Base-by-base conservation (phyloP, 1,284 basidiomycete genomes). In the Ganoderma sinense region DNA sequence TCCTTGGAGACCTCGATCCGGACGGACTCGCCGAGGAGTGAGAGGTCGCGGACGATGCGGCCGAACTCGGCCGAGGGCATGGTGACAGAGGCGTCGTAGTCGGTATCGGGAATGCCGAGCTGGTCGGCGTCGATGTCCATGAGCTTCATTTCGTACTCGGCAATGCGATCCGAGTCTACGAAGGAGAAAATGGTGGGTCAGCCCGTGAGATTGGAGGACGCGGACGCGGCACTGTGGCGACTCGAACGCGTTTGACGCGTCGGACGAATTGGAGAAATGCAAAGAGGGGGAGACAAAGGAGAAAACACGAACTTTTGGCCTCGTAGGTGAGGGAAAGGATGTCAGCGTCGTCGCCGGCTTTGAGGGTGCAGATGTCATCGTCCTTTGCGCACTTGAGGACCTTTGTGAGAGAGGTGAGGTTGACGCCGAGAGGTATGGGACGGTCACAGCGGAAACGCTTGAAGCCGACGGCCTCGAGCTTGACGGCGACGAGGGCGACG, bases 51-150 rank as follows among this genome's bases (percentile, higher is more conserved):
- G 70, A 97, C 96, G 80, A 99, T 99, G 66, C 97, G 91, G 40
- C 91, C 84, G 80, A 99, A 98, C 82, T 99, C 98, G 63, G 86
- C 74, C 0, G 96, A 91, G 10, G 94, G 90, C 90, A 99, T 92
- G 40, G 92, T 93, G 67, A 99, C 92, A 65, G 94, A 93, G 23
- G 96, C 96, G 78, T 99, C 97, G 82, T 99, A 99, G 72, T 97
- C 94, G 2, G 98, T 99, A 76, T 99, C 97, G n/a, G 98, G 98
- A 77, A 99, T 99, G 64, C 95, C 94, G 66, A 99, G 93, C 69
- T 92, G 93, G 83, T 99, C 98, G 43, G 94, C 87, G 82, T 99
- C 97, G 78, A 99, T 99, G 79, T 99, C 98, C 97, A 99, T 99
- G 67, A 99, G 90, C 83, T 99, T 99, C 92, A 99, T 96, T 78